phyloP scores from a whole-genome alignment of 202 grass and related monocot genomes.

The Zoysia matrella region DNA sequence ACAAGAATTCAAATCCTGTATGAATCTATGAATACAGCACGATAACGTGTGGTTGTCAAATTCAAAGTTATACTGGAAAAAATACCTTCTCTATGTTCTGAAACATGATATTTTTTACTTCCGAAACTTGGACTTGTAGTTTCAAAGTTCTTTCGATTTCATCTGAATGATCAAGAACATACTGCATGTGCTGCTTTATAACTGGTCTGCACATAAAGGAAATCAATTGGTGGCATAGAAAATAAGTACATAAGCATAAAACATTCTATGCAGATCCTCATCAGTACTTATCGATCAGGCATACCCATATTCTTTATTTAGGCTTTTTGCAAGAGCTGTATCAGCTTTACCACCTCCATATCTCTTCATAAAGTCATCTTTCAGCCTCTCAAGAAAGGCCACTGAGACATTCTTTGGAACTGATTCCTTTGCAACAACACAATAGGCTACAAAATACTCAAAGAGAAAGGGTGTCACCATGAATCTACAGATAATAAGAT shows the following conservation, averaged over 20 bases:
- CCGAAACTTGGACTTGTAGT: slow-evolving; percentile 92
- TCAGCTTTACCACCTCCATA: slow-evolving; percentile 95
- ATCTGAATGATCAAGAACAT: slow-evolving; percentile 90
- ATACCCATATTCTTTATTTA: slow-evolving; percentile 97
- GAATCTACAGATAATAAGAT: neutral
- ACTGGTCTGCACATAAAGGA: slow-evolving; percentile 62
- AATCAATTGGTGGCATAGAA: slow-evolving; percentile 17
- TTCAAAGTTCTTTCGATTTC: slow-evolving; percentile 89
- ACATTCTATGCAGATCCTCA: neutral
- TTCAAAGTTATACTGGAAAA: neutral
- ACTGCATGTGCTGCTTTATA: slow-evolving; percentile 95
- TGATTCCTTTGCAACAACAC: slow-evolving; percentile 83
- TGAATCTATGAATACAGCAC: neutral
- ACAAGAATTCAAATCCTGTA: neutral
- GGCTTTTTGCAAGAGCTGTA: slow-evolving; percentile 89
- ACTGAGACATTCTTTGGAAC: slow-evolving; percentile 81
- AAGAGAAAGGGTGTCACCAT: slow-evolving; percentile 36
- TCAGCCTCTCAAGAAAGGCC: slow-evolving; percentile 85
- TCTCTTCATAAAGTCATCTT: slow-evolving; percentile 87
- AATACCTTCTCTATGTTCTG: slow-evolving; percentile 92
- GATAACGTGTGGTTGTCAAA: neutral
- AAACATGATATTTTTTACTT: slow-evolving; percentile 98
- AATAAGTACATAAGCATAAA: slow-evolving; percentile 2
- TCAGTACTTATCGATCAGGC: slow-evolving; percentile 14
- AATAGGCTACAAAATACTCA: slow-evolving; percentile 72